A percentile compares a stretch with the other conserved stretches of the same genome.
Evolutionary conservation across 129 eudicot genomes (phyloP).

Genomic region (Tanacetum coccineum): DNA sequence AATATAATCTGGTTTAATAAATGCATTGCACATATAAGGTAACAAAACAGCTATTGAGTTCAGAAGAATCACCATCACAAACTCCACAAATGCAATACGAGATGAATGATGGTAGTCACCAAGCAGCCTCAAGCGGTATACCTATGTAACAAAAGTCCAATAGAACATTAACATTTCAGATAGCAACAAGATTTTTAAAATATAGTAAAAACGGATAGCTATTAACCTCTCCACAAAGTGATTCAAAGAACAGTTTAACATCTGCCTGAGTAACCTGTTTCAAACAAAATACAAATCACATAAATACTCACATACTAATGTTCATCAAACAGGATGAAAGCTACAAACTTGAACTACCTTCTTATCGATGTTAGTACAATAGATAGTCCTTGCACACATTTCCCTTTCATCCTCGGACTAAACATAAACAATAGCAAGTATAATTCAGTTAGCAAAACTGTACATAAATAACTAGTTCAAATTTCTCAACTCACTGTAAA

Average conservation of each 20-base stretch:
- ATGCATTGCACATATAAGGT: conserved; percentile 4
- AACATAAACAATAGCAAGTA: conserved; percentile 14
- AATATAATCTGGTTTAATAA: conserved; percentile 12
- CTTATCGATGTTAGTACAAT: conserved; percentile 91
- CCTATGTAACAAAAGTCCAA: conserved; percentile 37
- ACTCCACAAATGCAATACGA: conserved; percentile 97
- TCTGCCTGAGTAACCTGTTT: conserved; percentile 90
- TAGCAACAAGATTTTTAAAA: conserved; percentile 7
- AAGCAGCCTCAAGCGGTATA: conserved; percentile 85
- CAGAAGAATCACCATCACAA: conserved; percentile 65
- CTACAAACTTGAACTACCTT: conserved; percentile 44
- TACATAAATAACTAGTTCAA: not conserved
- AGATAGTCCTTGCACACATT: conserved; percentile 95
- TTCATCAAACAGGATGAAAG: conserved; percentile 15
- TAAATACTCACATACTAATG: not conserved
- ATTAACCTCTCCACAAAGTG: conserved; percentile 90
- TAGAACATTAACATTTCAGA: conserved; percentile 13
- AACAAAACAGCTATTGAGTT: conserved; percentile 7
- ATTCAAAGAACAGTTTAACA: conserved; percentile 79
- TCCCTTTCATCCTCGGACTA: conserved; percentile 95
- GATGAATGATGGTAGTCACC: conserved; percentile 93
- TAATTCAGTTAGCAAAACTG: not conserved
- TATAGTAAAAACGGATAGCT: conserved; percentile 5
- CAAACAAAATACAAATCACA: conserved; percentile 1
- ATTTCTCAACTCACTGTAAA: not conserved